These are phyloP conservation scores for Ajuga reptans DNA, from an alignment of 305 asterid genomes.

Conservation along the genomic window DNA sequence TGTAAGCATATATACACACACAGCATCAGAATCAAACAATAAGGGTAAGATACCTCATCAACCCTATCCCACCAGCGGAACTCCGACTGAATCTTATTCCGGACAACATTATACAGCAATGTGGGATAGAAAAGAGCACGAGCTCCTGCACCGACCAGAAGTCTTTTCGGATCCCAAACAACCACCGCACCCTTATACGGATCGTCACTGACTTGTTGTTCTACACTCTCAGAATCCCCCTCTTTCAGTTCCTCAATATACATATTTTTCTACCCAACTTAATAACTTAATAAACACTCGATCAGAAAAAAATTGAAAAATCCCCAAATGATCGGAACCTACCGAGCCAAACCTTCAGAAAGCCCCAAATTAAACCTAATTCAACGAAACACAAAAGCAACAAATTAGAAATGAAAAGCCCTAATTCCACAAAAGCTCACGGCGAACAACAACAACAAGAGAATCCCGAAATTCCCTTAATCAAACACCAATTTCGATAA, in stretches of 20 bases:
- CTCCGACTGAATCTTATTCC: conserved; percentile 82
- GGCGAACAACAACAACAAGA: conserved; percentile 20
- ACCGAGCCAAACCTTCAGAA: conserved; percentile 1
- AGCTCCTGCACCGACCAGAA: conserved; percentile 85
- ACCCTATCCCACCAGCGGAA: conserved; percentile 97
- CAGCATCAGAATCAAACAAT: neutral
- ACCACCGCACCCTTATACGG: conserved; percentile 32
- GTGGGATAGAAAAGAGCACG: conserved; percentile 95
- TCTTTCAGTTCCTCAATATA: conserved; percentile 62
- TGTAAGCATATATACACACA: neutral
- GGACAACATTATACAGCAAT: conserved; percentile 72
- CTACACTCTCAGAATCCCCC: conserved; percentile 41
- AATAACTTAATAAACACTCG: conserved; percentile 14
- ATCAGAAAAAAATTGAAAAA: neutral
- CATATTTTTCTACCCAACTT: conserved; percentile 32
- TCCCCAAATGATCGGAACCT: conserved; percentile 19
- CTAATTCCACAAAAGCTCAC: conserved; percentile 13
- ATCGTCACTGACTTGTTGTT: conserved; percentile 36
- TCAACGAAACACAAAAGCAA: neutral
- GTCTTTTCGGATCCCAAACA: conserved; percentile 63
- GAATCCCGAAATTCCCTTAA: conserved; percentile 20
- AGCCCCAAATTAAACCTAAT: conserved; percentile 27
- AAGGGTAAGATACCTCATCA: conserved; percentile 63
- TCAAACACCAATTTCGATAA: conserved; percentile 25
- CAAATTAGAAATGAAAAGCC: neutral